These are phyloP conservation scores for Atkinsonella hypoxylon DNA, from an alignment of 2,329 filamentous ascomycete genomes.

Conservation along the genomic window DNA sequence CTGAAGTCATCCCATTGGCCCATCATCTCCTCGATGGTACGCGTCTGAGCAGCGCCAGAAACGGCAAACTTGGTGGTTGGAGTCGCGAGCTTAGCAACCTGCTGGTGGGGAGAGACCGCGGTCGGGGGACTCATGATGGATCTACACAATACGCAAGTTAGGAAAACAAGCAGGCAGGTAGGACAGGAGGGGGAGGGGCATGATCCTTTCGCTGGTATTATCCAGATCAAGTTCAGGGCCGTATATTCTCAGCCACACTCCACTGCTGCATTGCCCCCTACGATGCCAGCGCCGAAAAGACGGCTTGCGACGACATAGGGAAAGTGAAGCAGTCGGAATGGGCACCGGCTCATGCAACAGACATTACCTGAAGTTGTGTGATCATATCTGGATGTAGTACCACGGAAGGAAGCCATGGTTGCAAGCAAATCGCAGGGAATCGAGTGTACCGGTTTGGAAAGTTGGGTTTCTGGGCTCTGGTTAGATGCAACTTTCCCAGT, in stretches of 20 bases:
- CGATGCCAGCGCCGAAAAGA: not conserved
- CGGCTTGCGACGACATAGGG: not conserved
- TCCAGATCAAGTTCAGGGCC: conserved; percentile 92
- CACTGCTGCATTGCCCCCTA: conserved; percentile 6
- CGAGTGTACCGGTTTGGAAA: conserved; percentile 16
- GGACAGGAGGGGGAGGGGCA: conserved; percentile 48
- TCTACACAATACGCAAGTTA: conserved; percentile 20
- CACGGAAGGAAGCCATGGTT: conserved; percentile 23
- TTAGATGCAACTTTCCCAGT: conserved; percentile 4
- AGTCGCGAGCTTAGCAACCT: conserved; percentile 33
- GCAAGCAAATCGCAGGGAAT: conserved; percentile 10
- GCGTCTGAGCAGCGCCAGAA: conserved; percentile 19
- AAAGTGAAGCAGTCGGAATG: conserved; percentile 10
- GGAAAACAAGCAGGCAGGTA: conserved; percentile 10
- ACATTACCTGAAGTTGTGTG: conserved; percentile 29
- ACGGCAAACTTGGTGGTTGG: conserved; percentile 32
- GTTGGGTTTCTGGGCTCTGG: conserved; percentile 2
- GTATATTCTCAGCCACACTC: conserved; percentile 67
- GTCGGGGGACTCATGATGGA: conserved; percentile 67
- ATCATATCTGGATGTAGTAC: conserved; percentile 25
- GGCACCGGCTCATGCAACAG: conserved; percentile 54
- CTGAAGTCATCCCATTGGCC: conserved; percentile 72
- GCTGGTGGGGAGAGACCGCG: conserved; percentile 47
- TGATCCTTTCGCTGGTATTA: conserved; percentile 99
- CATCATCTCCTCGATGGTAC: conserved; percentile 52